A percentile compares a stretch with the other conserved stretches of the same genome.
These are phyloP conservation scores for Suhomyces xylopsoci DNA, from an alignment of 805 yeast genomes.

Conservation along the genomic window DNA sequence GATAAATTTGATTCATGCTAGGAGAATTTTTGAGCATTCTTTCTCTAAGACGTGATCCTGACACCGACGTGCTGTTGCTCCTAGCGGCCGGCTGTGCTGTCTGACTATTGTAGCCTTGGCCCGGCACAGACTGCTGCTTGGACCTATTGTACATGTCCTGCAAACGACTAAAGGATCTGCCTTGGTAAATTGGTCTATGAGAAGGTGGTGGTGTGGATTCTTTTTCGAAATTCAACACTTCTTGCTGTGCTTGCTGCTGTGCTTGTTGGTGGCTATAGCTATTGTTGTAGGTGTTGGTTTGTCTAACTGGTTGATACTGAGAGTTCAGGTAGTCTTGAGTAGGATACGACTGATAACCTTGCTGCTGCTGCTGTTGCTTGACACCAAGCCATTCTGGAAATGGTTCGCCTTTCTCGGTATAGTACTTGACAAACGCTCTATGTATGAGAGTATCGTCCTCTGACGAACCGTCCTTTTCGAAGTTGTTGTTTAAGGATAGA, in stretches of 20 bases:
- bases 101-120: slow-evolving; percentile 25
- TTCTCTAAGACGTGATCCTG: slow-evolving; percentile 26
- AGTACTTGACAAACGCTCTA: slow-evolving; percentile 41
- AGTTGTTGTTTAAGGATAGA: slow-evolving; percentile 25
- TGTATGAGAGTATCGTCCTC: slow-evolving; percentile 42
- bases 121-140: slow-evolving; percentile 35
- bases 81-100: slow-evolving; percentile 17
- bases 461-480: slow-evolving; percentile 37
- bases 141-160: slow-evolving; percentile 41
- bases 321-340: slow-evolving; percentile 9
- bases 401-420: slow-evolving; percentile 27
- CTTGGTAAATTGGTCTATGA: slow-evolving; percentile 15
- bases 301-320: slow-evolving; percentile 11
- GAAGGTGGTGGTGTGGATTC: background rate
- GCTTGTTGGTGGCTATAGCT: slow-evolving; percentile 8
- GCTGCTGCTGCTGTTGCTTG: slow-evolving; percentile 9
- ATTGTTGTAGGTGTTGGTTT: slow-evolving; percentile 9
- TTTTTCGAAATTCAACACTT: slow-evolving; percentile 11
- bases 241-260: slow-evolving; percentile 6
- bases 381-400: slow-evolving; percentile 47
- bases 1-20: slow-evolving; percentile 11
- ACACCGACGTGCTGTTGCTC: slow-evolving; percentile 23
- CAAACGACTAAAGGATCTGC: slow-evolving; percentile 33
- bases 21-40: slow-evolving; percentile 23
- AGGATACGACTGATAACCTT: slow-evolving; percentile 1